These are phyloP conservation scores for Pelargonium citronellum DNA, from an alignment of 441 rosid genomes.

Conservation along the genomic window DNA sequence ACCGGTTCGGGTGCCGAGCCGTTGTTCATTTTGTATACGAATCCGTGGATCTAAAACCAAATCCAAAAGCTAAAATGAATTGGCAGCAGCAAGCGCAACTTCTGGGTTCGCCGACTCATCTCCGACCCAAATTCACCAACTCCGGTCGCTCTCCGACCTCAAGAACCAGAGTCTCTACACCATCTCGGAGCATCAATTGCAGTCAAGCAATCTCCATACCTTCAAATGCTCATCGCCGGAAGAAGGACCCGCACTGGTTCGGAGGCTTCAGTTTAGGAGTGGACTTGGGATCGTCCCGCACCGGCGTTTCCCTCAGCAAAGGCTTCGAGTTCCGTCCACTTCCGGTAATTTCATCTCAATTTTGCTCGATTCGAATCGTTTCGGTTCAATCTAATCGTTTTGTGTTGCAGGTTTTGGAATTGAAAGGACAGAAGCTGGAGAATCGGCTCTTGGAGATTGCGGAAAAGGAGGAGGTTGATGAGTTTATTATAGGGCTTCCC, in stretches of 20 bases:
- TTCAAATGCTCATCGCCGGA: constrained; percentile 69
- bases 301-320: constrained; percentile 80
- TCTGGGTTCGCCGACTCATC: too few species aligned
- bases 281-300: constrained; percentile 71
- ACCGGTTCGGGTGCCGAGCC: too few species aligned
- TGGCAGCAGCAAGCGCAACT: too few species aligned
- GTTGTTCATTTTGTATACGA: too few species aligned
- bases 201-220: constrained; percentile 28
- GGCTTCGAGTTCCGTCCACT: constrained; percentile 75
- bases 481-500: constrained; percentile 75
- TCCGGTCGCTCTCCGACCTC: too few species aligned
- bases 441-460: constrained; percentile 58
- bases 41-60: too few species aligned
- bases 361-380: background rate
- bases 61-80: too few species aligned
- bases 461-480: constrained; percentile 72
- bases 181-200: background rate
- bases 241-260: constrained; percentile 49
- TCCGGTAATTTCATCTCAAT: constrained; percentile 33
- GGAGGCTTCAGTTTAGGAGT: constrained; percentile 90
- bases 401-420: constrained; percentile 49
- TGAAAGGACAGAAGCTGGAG: constrained; percentile 81
- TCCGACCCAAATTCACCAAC: too few species aligned
- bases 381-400: background rate
- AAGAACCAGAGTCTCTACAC: too few species aligned